These are phyloP conservation scores for Inga leiocalycina DNA, from an alignment of 306 rosid genomes.

Conservation along the genomic window DNA sequence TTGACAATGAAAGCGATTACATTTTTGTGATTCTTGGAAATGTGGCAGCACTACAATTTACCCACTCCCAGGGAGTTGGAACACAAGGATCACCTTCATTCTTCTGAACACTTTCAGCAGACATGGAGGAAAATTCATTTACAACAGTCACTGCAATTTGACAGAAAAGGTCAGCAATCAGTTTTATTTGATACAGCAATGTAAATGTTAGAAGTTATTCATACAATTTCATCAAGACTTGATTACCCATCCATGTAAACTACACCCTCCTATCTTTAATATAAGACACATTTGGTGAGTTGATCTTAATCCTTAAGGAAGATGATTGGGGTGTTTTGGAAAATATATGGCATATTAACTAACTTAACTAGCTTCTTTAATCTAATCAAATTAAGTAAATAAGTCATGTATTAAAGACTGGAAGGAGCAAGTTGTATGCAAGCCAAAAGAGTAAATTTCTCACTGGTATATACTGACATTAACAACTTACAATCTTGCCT, in stretches of 20 bases:
- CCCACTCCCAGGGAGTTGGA: slow-evolving; percentile 91
- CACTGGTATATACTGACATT: slow-evolving; percentile 17
- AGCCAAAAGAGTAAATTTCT: slow-evolving; percentile 16
- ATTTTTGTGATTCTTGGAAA: slow-evolving; percentile 74
- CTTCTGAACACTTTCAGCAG: slow-evolving; percentile 46
- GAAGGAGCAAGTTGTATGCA: neutral
- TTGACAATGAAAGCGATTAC: slow-evolving; percentile 48
- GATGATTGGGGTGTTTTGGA: no score
- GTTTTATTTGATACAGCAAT: slow-evolving; percentile 30
- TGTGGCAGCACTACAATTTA: slow-evolving; percentile 62
- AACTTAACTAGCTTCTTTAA: no score
- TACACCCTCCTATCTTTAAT: no score
- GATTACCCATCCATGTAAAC: slow-evolving; percentile 11
- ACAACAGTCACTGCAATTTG: slow-evolving; percentile 55
- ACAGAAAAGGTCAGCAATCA: slow-evolving; percentile 37
- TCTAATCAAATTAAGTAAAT: no score
- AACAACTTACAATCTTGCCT: slow-evolving; percentile 70
- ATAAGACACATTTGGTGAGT: no score
- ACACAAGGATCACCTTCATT: slow-evolving; percentile 91
- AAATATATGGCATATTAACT: no score
- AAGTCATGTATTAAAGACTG: no score
- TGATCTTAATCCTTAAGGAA: no score
- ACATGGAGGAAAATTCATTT: slow-evolving; percentile 53
- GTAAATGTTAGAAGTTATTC: slow-evolving; percentile 7
- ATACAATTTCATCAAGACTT: slow-evolving; percentile 1